These are phyloP conservation scores for Graphiopsis chlorocephala DNA, from an alignment of 2,329 filamentous ascomycete genomes.

Conservation along the genomic window DNA sequence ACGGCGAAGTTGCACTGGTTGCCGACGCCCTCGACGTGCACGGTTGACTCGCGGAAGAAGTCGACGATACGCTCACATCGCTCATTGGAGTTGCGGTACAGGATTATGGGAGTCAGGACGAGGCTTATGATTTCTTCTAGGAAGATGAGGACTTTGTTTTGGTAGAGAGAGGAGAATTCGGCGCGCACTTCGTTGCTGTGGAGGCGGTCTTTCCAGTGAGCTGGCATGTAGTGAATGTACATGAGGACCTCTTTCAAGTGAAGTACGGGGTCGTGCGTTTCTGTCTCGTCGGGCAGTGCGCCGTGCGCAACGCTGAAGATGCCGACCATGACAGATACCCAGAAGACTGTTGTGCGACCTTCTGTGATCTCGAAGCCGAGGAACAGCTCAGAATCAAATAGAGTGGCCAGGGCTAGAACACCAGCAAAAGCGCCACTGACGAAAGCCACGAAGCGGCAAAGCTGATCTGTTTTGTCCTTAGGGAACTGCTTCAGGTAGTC, in stretches of 20 bases:
- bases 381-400: conserved; percentile 89
- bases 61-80: conserved; percentile 92
- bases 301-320: conserved; percentile 82
- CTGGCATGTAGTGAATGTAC: conserved; percentile 87
- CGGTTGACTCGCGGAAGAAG: conserved; percentile 96
- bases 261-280: conserved; percentile 88
- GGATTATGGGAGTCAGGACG: conserved; percentile 82
- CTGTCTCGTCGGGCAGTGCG: conserved; percentile 77
- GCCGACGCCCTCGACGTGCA: conserved; percentile 92
- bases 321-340: conserved; percentile 76
- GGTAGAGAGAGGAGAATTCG: conserved; percentile 87
- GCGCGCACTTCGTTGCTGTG: conserved; percentile 90
- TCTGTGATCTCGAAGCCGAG: conserved; percentile 87
- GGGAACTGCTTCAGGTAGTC: conserved; percentile 95
- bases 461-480: conserved; percentile 85
- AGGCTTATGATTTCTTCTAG: conserved; percentile 90
- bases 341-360: conserved; percentile 86
- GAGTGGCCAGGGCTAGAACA: conserved; percentile 75
- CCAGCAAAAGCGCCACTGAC: conserved; percentile 82
- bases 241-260: conserved; percentile 85
- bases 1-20: conserved; percentile 97
- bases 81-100: conserved; percentile 80
- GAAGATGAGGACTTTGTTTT: conserved; percentile 89
- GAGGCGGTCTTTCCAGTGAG: conserved; percentile 83
- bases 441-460: conserved; percentile 82